phyloP scores from a whole-genome alignment of 306 rosid species.

The Vicia faba region DNA sequence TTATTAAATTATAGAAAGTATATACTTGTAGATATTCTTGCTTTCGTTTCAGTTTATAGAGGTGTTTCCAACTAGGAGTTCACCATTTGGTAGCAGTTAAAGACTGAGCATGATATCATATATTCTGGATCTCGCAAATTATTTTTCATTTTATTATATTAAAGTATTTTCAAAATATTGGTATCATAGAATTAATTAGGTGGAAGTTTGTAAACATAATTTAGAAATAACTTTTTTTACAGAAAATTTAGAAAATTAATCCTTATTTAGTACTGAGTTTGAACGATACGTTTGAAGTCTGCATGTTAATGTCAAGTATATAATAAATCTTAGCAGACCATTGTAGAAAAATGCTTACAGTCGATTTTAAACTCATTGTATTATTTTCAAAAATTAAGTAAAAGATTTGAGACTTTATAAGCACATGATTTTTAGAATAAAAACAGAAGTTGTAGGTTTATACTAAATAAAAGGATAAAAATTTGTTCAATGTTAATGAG shows the following conservation, averaged over 20 bases:
- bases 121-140: neutral
- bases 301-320: neutral
- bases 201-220: neutral
- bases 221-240: neutral
- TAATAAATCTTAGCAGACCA: neutral
- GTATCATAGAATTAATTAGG: neutral
- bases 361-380: no score
- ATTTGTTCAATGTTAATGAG: neutral
- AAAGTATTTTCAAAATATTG: slow-evolving; percentile 9
- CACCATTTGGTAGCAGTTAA: neutral
- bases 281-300: neutral
- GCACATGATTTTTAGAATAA: neutral
- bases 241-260: neutral
- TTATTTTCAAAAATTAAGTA: neutral
- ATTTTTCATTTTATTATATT: neutral
- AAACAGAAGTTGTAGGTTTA: neutral
- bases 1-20: slow-evolving; percentile 34
- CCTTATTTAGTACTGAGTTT: neutral
- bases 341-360: no score
- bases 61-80: neutral
- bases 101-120: slow-evolving; percentile 1
- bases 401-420: neutral
- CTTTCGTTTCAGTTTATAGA: slow-evolving; percentile 11
- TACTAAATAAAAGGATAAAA: neutral
- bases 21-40: slow-evolving; percentile 58